Evolutionary conservation across 2,329 filamentous ascomycete species (phyloP).

Genomic region (Dactylonectria estremocensis): DNA sequence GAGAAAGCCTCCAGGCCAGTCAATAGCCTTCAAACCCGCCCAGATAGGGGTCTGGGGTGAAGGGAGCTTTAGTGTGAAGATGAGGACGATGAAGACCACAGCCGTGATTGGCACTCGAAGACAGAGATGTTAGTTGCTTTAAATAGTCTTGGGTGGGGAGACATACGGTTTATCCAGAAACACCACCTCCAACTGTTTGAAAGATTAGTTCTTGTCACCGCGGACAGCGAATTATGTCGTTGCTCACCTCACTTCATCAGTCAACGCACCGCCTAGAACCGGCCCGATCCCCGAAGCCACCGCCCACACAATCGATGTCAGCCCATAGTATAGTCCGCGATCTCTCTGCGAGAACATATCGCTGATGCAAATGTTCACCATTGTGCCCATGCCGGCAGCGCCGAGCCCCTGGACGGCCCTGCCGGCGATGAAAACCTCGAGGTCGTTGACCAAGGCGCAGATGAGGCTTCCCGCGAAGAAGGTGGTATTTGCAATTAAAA

Average conservation of each 20-base stretch:
- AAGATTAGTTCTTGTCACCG: background rate
- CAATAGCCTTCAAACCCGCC: conserved; percentile 73
- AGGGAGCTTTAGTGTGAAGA: conserved; percentile 77
- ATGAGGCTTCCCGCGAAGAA: conserved; percentile 69
- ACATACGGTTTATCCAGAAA: conserved; percentile 67
- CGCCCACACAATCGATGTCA: conserved; percentile 78
- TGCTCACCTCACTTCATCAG: conserved; percentile 67
- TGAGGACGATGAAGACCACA: conserved; percentile 69
- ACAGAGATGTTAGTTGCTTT: background rate
- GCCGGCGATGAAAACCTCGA: conserved; percentile 58
- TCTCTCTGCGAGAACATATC: conserved; percentile 64
- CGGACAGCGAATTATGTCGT: rapidly evolving
- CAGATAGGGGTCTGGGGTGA: conserved; percentile 75
- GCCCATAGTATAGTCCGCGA: conserved; percentile 68
- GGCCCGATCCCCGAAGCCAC: conserved; percentile 77
- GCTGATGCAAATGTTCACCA: conserved; percentile 69
- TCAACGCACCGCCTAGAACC: conserved; percentile 75
- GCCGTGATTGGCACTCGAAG: conserved; percentile 64
- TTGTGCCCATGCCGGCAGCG: conserved; percentile 65
- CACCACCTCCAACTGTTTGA: conserved; percentile 60
- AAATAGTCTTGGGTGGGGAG: conserved; percentile 45
- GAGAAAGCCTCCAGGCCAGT: conserved; percentile 73
- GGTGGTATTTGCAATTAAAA: conserved; percentile 62
- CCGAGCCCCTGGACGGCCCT: conserved; percentile 68
- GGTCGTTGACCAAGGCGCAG: conserved; percentile 61